Evolutionary conservation across 2,329 filamentous ascomycete species (phyloP).

Genomic region (Tolypocladium inflatum): DNA sequence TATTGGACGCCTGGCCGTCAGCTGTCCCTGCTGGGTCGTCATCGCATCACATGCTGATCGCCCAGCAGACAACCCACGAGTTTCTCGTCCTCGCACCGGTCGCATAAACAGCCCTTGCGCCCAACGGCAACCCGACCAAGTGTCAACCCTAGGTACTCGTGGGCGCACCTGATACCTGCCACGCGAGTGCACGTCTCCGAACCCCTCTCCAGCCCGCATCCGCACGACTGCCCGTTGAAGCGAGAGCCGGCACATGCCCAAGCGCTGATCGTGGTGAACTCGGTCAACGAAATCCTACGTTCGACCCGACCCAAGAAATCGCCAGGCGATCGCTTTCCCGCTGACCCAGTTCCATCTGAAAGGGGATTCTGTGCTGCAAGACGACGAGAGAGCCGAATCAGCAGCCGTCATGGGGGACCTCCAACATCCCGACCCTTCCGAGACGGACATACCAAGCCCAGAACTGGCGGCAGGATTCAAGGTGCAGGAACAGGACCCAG

Average conservation of each 20-base stretch:
- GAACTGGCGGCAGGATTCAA: slow-evolving; percentile 6
- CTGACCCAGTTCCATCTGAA: neutral
- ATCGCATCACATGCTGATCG: neutral
- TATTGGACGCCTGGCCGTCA: neutral
- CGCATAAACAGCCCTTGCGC: neutral
- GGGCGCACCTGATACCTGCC: neutral
- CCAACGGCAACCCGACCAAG: neutral
- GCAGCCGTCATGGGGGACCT: slow-evolving; percentile 15
- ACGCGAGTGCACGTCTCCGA: neutral
- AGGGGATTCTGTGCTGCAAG: neutral
- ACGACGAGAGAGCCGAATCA: neutral
- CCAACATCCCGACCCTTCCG: slow-evolving; percentile 12
- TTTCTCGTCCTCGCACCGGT: neutral
- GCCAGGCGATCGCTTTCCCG: too few species aligned
- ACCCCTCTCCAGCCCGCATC: neutral
- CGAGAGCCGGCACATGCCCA: neutral
- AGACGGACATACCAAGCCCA: slow-evolving; percentile 7
- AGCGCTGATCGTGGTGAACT: neutral
- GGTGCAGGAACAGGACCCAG: neutral
- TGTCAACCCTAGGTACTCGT: neutral
- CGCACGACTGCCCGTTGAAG: neutral
- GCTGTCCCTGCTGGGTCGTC: neutral
- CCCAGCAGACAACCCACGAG: neutral
- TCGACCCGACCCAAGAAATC: too few species aligned
- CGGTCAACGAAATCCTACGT: neutral